These are phyloP conservation scores for Quercus suber DNA, from an alignment of 306 rosid species.

Conservation along the genomic window DNA sequence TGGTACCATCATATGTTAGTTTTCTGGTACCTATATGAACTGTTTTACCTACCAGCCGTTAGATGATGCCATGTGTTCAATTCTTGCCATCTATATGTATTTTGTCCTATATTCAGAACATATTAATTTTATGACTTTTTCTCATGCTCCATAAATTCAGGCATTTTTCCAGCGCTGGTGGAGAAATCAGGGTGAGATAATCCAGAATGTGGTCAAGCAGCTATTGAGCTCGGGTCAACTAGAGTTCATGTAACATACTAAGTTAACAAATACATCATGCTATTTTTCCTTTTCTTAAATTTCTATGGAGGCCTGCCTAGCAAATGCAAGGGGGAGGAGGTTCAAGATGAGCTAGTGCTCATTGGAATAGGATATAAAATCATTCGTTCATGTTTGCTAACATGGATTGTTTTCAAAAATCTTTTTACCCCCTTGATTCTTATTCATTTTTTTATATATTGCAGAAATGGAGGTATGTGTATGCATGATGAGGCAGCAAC, in stretches of 20 bases:
- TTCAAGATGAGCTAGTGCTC: too few relatives aligned
- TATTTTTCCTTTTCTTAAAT: not conserved
- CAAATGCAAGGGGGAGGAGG: too few relatives aligned
- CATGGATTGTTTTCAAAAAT: constrained; percentile 16
- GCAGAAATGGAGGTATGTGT: constrained; percentile 89
- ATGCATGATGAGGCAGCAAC: constrained; percentile 94
- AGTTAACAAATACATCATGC: not conserved
- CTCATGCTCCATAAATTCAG: constrained; percentile 24
- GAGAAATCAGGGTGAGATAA: constrained; percentile 54
- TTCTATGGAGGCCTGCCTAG: not conserved
- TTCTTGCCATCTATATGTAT: not conserved
- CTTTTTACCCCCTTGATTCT: constrained; percentile 15
- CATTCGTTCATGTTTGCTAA: not conserved
- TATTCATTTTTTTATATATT: constrained; percentile 14
- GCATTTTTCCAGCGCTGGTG: constrained; percentile 92
- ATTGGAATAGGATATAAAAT: not conserved
- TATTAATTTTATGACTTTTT: not conserved
- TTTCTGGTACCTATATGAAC: not conserved
- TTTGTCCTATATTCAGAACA: not conserved
- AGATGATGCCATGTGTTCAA: not conserved
- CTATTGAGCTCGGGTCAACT: constrained; percentile 74
- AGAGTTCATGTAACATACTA: constrained; percentile 60
- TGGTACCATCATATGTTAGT: not conserved
- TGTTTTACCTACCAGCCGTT: not conserved
- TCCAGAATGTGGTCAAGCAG: constrained; percentile 46